Percentiles rank a stretch among this genome's conserved stretches.
phyloP scores from a whole-genome alignment of 495 filamentous ascomycete species.

The Jackrogersella multiformis region DNA sequence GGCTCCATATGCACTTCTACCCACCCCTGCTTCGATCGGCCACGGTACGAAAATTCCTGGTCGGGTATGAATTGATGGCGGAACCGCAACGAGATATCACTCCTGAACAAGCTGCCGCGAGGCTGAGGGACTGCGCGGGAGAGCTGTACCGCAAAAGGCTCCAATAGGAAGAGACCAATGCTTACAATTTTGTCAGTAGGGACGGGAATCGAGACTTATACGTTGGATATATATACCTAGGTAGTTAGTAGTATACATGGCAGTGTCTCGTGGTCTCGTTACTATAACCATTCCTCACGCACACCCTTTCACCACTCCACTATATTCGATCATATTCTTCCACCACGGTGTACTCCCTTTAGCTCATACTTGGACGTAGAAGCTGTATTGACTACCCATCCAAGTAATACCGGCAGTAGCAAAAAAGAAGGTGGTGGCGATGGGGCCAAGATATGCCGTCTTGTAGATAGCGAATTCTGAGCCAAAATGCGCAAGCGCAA shows the following conservation, averaged over 20 bases:
- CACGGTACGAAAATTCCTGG: constrained; percentile 93
- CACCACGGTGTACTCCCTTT: neutral
- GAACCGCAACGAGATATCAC: constrained; percentile 98
- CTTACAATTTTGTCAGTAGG: neutral
- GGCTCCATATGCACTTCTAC: constrained; percentile 98
- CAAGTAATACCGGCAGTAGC: constrained; percentile 73
- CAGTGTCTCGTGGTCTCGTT: neutral
- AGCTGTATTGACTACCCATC: constrained; percentile 79
- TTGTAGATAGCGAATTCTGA: constrained; percentile 81
- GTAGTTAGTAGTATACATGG: constrained; percentile 10
- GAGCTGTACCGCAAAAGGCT: constrained; percentile 82
- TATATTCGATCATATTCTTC: neutral
- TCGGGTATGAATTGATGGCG: constrained; percentile 94
- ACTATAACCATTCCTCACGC: neutral
- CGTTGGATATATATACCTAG: constrained; percentile 16
- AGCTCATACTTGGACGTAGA: constrained; percentile 62
- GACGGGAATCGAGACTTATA: neutral
- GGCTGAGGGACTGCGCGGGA: constrained; percentile 76
- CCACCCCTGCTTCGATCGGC: constrained; percentile 92
- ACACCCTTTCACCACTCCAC: neutral
- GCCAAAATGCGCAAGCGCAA: constrained; percentile 83
- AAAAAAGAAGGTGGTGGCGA: constrained; percentile 79
- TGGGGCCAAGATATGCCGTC: constrained; percentile 73
- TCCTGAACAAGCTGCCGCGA: constrained; percentile 90
- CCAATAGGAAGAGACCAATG: constrained; percentile 32